Base-by-base conservation (phyloP, 2,329 filamentous ascomycete species). In the Leptographium galeiforme region DNA sequence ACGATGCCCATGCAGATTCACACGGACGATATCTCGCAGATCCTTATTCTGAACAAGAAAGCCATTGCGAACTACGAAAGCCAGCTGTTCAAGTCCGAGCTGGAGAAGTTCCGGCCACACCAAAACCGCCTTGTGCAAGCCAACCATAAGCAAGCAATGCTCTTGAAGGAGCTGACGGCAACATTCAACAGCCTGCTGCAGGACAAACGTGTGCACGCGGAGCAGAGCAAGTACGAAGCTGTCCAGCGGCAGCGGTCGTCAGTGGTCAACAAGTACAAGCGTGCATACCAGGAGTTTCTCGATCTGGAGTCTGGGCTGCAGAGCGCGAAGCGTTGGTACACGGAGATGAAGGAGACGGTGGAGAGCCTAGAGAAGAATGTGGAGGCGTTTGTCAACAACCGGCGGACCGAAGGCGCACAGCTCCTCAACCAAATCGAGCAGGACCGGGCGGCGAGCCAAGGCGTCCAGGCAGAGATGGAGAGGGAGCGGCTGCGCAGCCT, bases 31-130 rank as follows among this genome's bases (percentile, higher is more conserved):
- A 98, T 98, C 58, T 96, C 90, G 6, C 93, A 95, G 63, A 90
- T 97, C 13, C 75, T 98, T 56, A 98, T 98, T 53, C 73, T 98
- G 55, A 98, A 98, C 75, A 97, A 97, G 67, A 98, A 97, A 69
- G 85, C 89, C 2, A 91, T 97, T 63, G 79, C 89, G 19, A 95
- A 89, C 63, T 91, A 93, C 62, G 93, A 98, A 67, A 84, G 77
- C 13, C 89, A 95, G 63, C 77, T 98, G 3, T 98, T 98, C 70
- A 87, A 96, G 65, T 83, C 89, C 16, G 93, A 98, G 67, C 76
- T 98, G n/a, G 91, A 97, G 68, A 98, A 98, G 67, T 98, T 96
- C 70, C 77, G 89, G 44, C 86, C 89, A 33, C 88, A 96, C 62
- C 93, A 97, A 65, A 95, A 85, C 62, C 83, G 93, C 38, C 78